phyloP scores from a whole-genome alignment of 305 asterid species.

The Fraxinus greggii region DNA sequence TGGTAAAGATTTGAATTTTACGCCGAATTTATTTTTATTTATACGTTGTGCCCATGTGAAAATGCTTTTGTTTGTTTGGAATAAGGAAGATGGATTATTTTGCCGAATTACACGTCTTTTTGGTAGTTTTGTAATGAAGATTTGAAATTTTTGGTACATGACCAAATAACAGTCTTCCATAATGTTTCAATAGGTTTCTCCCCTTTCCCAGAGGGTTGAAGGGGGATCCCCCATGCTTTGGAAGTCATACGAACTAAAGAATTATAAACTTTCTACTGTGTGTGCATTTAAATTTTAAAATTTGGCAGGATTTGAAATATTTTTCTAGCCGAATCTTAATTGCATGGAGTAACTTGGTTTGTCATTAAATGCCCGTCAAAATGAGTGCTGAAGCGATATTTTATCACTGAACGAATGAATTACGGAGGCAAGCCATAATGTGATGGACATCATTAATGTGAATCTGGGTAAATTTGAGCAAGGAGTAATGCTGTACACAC shows the following conservation, averaged over 20 bases:
- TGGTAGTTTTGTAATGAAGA: slow-evolving; percentile 11
- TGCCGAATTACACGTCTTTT: background rate
- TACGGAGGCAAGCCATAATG: background rate
- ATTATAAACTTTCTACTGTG: background rate
- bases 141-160: background rate
- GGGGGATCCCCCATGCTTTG: background rate
- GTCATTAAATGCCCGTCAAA: background rate
- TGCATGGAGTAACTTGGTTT: background rate
- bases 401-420: background rate
- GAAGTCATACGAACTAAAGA: background rate
- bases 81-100: slow-evolving; percentile 22
- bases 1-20: slow-evolving; percentile 49
- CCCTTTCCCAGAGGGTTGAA: background rate
- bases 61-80: slow-evolving; percentile 6
- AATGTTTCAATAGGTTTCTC: background rate
- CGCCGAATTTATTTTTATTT: slow-evolving; percentile 4
- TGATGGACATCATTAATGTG: background rate
- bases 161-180: background rate
- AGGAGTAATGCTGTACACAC: background rate
- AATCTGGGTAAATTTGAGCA: background rate
- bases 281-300: slow-evolving; percentile 15
- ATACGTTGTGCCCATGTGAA: background rate
- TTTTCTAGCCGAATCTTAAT: slow-evolving; percentile 2
- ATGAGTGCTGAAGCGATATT: background rate
- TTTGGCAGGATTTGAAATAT: background rate